Percentiles rank a stretch among this genome's conserved stretches.
Conservation (phyloP, 1,284 basidiomycete genomes). For the Pholiota adiposa region DNA sequence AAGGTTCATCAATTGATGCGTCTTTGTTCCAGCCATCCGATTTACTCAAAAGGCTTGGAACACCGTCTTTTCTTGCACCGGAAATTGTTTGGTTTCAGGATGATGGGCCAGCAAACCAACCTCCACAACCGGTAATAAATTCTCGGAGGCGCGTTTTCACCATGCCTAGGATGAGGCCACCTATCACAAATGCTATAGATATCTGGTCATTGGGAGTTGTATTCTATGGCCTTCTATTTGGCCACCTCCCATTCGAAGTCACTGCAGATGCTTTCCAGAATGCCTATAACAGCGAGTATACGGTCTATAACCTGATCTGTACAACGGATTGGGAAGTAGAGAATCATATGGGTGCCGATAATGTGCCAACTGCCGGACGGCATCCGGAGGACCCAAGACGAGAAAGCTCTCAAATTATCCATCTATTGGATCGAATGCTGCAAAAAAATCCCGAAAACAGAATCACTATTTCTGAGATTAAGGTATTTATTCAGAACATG, state of each 20-base stretch:
- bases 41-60: slow-evolving; percentile 81
- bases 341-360: slow-evolving; percentile 70
- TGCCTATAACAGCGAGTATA: slow-evolving; percentile 55
- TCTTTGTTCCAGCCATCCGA: slow-evolving; percentile 71
- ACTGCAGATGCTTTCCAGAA: slow-evolving; percentile 57
- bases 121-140: slow-evolving; percentile 14
- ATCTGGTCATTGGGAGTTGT: slow-evolving; percentile 92
- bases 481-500: slow-evolving; percentile 50
- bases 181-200: slow-evolving; percentile 86
- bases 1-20: slow-evolving; percentile 29
- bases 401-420: slow-evolving; percentile 61
- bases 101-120: slow-evolving; percentile 19
- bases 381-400: slow-evolving; percentile 37
- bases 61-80: slow-evolving; percentile 88
- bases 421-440: slow-evolving; percentile 70
- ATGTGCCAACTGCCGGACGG: slow-evolving; percentile 57
- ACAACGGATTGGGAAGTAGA: slow-evolving; percentile 71
- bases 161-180: slow-evolving; percentile 41
- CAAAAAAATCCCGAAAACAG: slow-evolving; percentile 81
- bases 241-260: slow-evolving; percentile 67
- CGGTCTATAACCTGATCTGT: slow-evolving; percentile 80
- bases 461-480: slow-evolving; percentile 76
- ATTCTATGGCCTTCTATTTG: slow-evolving; percentile 86
- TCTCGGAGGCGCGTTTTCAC: neutral
- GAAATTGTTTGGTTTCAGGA: slow-evolving; percentile 76